Conservation (phyloP, 2,329 filamentous ascomycete species). For the Epichloe bromicola region DNA sequence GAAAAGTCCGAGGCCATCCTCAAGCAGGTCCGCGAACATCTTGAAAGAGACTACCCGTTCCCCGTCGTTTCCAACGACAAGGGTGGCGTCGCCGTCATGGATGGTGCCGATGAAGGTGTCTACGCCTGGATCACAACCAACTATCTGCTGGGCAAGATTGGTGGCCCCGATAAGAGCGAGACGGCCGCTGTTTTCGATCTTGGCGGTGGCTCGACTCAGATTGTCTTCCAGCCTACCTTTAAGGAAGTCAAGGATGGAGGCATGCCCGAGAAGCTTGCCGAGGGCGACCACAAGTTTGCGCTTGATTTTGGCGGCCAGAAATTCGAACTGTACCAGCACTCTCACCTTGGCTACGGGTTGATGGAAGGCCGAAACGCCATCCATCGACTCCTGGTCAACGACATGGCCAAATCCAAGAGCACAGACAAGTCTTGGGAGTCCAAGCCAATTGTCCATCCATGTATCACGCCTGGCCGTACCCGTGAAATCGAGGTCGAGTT, state of each 20-base stretch:
- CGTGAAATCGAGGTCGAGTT: slow-evolving; percentile 63
- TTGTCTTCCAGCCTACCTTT: slow-evolving; percentile 96
- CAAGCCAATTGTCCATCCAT: slow-evolving; percentile 66
- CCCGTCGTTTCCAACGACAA: slow-evolving; percentile 78
- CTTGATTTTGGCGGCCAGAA: slow-evolving; percentile 81
- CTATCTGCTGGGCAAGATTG: slow-evolving; percentile 96
- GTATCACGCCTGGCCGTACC: slow-evolving; percentile 68
- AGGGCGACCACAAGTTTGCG: slow-evolving; percentile 92
- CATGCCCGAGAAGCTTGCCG: slow-evolving; percentile 71
- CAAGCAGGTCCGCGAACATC: slow-evolving; percentile 65
- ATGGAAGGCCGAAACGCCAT: slow-evolving; percentile 89
- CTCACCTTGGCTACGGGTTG: slow-evolving; percentile 88
- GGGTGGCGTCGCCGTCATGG: slow-evolving; percentile 91
- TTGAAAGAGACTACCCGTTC: slow-evolving; percentile 89
- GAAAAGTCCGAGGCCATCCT: slow-evolving; percentile 77
- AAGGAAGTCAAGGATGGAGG: slow-evolving; percentile 58
- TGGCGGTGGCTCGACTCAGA: slow-evolving; percentile 92
- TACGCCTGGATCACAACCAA: slow-evolving; percentile 99
- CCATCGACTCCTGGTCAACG: slow-evolving; percentile 61
- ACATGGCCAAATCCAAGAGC: slow-evolving; percentile 51
- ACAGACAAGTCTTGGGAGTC: slow-evolving; percentile 54
- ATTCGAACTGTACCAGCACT: slow-evolving; percentile 95
- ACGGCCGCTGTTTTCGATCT: slow-evolving; percentile 95
- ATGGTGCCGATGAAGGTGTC: slow-evolving; percentile 90
- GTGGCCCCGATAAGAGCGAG: slow-evolving; percentile 74